These are phyloP conservation scores for Paecilomyces sp. DNA, from an alignment of 2,329 filamentous ascomycete species.

Conservation along the genomic window DNA sequence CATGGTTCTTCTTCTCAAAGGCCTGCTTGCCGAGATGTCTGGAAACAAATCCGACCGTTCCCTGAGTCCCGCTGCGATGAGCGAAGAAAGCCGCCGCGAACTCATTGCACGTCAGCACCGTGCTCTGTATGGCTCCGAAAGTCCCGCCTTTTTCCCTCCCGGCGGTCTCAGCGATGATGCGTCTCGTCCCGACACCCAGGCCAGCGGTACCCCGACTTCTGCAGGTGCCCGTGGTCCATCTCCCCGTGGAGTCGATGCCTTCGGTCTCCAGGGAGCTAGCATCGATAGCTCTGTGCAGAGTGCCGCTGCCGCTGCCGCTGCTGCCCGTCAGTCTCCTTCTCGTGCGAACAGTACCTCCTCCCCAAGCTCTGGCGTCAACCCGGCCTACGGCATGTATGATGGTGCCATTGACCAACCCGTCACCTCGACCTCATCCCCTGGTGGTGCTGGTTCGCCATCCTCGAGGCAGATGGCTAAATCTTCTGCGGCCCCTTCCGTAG, in stretches of 20 bases:
- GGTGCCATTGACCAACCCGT: constrained; percentile 57
- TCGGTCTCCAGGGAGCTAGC: constrained; percentile 44
- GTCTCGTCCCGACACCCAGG: constrained; percentile 59
- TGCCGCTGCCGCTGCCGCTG: constrained; percentile 33
- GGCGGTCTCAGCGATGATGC: constrained; percentile 63
- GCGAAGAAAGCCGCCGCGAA: constrained; percentile 91
- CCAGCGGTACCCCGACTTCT: constrained; percentile 52
- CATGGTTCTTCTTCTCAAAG: constrained; percentile 41
- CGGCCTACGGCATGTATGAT: constrained; percentile 53
- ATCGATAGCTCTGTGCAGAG: constrained; percentile 46
- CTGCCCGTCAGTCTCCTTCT: constrained; percentile 47
- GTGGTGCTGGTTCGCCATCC: constrained; percentile 64
- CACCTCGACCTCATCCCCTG: constrained; percentile 80
- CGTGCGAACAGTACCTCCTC: constrained; percentile 81
- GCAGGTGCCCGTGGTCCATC: constrained; percentile 64
- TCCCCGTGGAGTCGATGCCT: constrained; percentile 71
- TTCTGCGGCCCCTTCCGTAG: constrained; percentile 59
- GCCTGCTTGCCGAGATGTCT: constrained; percentile 61
- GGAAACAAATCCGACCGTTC: constrained; percentile 76
- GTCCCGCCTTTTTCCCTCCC: constrained; percentile 58
- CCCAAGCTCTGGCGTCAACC: constrained; percentile 45
- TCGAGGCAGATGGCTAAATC: constrained; percentile 52
- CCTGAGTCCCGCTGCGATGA: constrained; percentile 78
- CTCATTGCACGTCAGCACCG: constrained; percentile 93
- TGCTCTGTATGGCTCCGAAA: constrained; percentile 78